Conservation (phyloP, 2,329 filamentous ascomycete species). For the Cercospora sojina region DNA sequence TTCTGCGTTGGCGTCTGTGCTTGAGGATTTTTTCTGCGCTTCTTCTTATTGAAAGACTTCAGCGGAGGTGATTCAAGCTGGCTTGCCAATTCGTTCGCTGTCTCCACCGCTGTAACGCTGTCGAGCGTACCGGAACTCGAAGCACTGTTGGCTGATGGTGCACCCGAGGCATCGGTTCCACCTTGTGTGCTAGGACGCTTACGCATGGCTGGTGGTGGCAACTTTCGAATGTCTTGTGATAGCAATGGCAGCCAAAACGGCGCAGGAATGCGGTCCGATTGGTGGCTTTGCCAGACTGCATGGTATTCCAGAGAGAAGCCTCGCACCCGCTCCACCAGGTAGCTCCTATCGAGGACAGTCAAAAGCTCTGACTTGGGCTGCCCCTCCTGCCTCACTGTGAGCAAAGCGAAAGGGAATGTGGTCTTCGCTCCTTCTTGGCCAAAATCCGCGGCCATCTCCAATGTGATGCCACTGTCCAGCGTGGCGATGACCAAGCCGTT, state of each 20-base stretch:
- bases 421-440: conserved; percentile 18
- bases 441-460: conserved; percentile 37
- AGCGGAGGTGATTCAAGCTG: conserved; percentile 43
- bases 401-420: conserved; percentile 53
- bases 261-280: conserved; percentile 45
- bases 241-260: conserved; percentile 53
- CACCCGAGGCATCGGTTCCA: conserved; percentile 18
- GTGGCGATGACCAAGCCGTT: conserved; percentile 49
- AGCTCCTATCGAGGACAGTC: conserved; percentile 46
- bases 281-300: conserved; percentile 51
- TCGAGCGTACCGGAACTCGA: conserved; percentile 40
- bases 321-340: conserved; percentile 50
- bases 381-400: conserved; percentile 53
- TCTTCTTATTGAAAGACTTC: conserved; percentile 47
- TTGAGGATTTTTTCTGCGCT: conserved; percentile 37
- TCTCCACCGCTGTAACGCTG: conserved; percentile 38
- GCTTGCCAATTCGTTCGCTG: conserved; percentile 33
- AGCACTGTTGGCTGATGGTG: conserved; percentile 36
- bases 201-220: conserved; percentile 43
- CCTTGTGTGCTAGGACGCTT: conserved; percentile 27
- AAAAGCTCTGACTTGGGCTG: conserved; percentile 41
- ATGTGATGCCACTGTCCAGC: conserved; percentile 49
- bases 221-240: conserved; percentile 53
- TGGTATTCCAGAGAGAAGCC: conserved; percentile 57
- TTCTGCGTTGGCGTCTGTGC: conserved; percentile 30